Percentiles rank a stretch among this genome's conserved stretches.
These are phyloP conservation scores for Breviolum minutum DNA, from an alignment of 73 alveolate genomes.

Conservation along the genomic window DNA sequence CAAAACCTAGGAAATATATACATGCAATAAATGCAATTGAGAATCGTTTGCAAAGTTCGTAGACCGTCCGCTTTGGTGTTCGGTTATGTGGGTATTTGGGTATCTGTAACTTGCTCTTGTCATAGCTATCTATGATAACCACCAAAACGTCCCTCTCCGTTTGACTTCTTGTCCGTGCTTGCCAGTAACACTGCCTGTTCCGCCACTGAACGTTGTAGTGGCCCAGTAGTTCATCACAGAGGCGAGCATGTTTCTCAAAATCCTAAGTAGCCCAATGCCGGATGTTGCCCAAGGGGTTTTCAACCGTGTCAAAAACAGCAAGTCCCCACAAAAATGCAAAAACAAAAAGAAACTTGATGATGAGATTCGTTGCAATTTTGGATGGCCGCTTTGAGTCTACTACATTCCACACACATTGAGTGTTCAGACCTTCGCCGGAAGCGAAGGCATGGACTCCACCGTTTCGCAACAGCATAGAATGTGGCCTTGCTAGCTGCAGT, in stretches of 20 bases:
- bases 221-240: neutral
- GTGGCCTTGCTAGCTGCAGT: neutral
- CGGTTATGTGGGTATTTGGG: neutral
- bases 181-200: neutral
- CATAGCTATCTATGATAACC: neutral
- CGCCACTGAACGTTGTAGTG: neutral
- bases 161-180: neutral
- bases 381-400: neutral
- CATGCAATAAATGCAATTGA: neutral
- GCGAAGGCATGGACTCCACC: neutral
- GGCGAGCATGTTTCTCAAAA: neutral
- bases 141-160: neutral
- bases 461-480: neutral
- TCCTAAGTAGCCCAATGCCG: neutral
- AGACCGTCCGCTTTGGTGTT: neutral
- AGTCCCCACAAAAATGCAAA: neutral
- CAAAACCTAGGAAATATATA: neutral
- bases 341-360: neutral
- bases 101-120: neutral
- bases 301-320: neutral
- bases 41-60: neutral
- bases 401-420: neutral
- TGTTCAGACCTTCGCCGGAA: neutral
- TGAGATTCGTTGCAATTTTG: neutral
- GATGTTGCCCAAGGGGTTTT: neutral